Evolutionary conservation across 257 asterid species (phyloP), one percentile per base, ranked within the genome.

Genomic region (Thymus quinquecostatus): DNA sequence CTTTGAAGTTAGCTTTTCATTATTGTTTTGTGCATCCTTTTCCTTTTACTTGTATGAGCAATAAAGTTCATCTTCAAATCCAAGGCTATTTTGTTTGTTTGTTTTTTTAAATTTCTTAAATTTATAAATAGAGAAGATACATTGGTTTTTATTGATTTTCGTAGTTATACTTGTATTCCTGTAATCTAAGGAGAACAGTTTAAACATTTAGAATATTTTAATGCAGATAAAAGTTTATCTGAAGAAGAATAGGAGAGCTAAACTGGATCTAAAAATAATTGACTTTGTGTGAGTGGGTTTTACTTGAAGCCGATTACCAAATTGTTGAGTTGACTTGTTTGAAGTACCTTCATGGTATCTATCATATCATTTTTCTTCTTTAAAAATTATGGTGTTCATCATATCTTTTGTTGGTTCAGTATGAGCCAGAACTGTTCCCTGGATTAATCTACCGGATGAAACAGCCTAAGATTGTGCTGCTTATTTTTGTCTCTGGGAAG

Each of bases 361-460:
- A 68, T 43, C 45, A 41, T 65, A 4, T 70, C 63, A 8, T 68
- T 69, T 85, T 21, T 21, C 21, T 21, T 21, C 21, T 21, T 21
- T 21, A 21, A 21, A 21, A 21, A 38, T 38, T 6, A 27, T 55
- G 47, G 66, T 60, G 38, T 78, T 80, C 11, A 68, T 43, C 45
- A 41, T 65, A 4, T 70, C 63, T 10, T 68, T 69, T 85, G 68
- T 67, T 78, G 77, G 71, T 71, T 70, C 86, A 92, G 98, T 92
- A 92, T 70, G 98, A 92, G 74, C 98, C 98, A 47, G 98, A 92
- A 82, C 82, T 90, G 57, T 92, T 92, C 78, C 98, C 97, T 70
- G 98, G 97, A 69, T 61, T 92, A 77, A 88, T 90, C 75, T 92
- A 92, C 78, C 87, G 97, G 68, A 92, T 92, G 98, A 90, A 90